Conservation (phyloP, 768 basidiomycete species). For the Rhizopogon vesiculosus region DNA sequence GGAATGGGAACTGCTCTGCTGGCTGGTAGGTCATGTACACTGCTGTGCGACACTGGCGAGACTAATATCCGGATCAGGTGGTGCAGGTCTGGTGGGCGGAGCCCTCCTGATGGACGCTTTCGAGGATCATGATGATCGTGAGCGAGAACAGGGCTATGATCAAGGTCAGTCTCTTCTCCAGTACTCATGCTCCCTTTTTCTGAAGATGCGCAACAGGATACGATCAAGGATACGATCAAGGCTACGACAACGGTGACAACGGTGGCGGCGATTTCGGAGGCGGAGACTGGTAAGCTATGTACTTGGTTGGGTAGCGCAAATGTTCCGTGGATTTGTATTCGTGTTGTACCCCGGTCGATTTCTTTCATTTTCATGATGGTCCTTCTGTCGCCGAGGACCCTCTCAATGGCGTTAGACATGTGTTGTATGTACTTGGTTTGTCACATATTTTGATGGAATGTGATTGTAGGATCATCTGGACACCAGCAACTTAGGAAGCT, state of each 20-base stretch:
- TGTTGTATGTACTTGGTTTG: no score
- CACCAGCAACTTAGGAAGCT: no score
- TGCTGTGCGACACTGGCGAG: not conserved
- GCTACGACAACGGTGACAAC: not conserved
- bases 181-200: not conserved
- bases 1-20: slow-evolving; percentile 45
- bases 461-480: no score
- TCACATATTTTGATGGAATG: no score
- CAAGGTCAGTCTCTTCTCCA: not conserved
- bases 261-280: no score
- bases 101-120: slow-evolving; percentile 47
- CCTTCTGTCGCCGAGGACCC: no score
- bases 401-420: no score
- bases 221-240: not conserved
- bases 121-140: slow-evolving; percentile 35
- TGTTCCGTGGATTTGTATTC: no score
- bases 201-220: slow-evolving; percentile 1
- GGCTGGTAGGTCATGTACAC: slow-evolving; percentile 33
- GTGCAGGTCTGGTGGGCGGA: slow-evolving; percentile 65
- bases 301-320: not conserved
- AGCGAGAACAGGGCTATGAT: slow-evolving; percentile 28
- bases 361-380: no score
- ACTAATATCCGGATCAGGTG: slow-evolving; percentile 32
- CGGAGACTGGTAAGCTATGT: slow-evolving; percentile 8
- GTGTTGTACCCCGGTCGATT: no score